A percentile compares a stretch with the other conserved stretches of the same genome.
These are phyloP conservation scores for Solanum hybrid DNA, from an alignment of 305 asterid species.

Conservation along the genomic window DNA sequence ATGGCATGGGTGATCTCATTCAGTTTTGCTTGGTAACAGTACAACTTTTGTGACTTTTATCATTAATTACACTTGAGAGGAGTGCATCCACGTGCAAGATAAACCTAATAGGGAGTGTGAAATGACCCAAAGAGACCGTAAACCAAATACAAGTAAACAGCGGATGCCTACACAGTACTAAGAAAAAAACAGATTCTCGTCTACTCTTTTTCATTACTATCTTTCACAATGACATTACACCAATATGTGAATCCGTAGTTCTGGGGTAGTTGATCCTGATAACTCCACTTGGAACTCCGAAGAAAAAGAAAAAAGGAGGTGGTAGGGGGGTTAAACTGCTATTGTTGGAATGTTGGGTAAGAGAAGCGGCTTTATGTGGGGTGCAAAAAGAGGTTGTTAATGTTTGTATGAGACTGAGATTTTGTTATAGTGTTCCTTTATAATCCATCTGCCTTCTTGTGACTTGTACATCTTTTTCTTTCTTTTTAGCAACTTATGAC, in stretches of 20 bases:
- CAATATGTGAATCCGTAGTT: background rate
- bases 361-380: background rate
- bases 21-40: background rate
- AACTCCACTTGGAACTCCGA: background rate
- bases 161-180: background rate
- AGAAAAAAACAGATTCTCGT: background rate
- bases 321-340: background rate
- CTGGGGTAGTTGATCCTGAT: background rate
- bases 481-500: slow-evolving; percentile 40
- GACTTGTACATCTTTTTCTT: slow-evolving; percentile 7
- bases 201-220: background rate
- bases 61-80: background rate
- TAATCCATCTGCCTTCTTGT: background rate
- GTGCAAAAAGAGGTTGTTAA: background rate
- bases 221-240: background rate
- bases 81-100: background rate
- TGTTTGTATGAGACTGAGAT: background rate
- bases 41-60: background rate
- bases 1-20: background rate
- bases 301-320: background rate
- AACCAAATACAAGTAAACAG: background rate
- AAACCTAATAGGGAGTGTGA: background rate
- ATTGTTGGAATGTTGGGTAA: background rate
- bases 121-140: background rate
- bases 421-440: background rate